A percentile compares a stretch with the other conserved stretches of the same genome.
phyloP scores from a whole-genome alignment of 768 basidiomycete species.

The Auricularia sp. region DNA sequence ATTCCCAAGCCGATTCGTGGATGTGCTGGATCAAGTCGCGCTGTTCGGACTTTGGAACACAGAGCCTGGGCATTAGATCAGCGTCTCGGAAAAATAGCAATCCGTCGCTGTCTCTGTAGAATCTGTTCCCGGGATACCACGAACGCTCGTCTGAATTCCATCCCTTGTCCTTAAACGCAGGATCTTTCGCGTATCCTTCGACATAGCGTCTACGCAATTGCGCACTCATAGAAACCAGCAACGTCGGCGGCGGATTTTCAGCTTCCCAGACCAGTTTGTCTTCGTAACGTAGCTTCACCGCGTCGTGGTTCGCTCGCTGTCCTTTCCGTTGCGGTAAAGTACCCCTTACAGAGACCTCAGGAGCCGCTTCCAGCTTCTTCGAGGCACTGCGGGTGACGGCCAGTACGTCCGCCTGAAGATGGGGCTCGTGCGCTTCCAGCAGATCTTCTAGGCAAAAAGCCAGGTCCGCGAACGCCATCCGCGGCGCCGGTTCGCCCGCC shows the following conservation, averaged over 20 bases:
- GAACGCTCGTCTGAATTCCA: neutral
- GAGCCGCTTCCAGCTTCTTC: neutral
- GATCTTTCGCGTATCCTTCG: constrained; percentile 2
- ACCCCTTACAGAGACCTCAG: neutral
- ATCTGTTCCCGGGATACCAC: neutral
- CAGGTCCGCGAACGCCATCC: neutral
- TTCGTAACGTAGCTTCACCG: neutral
- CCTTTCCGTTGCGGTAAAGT: neutral
- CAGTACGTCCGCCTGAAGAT: neutral
- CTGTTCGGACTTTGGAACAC: constrained; percentile 6
- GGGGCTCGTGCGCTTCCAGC: neutral
- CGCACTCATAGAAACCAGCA: neutral
- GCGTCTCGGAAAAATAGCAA: constrained; percentile 5
- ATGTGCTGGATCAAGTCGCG: constrained; percentile 2
- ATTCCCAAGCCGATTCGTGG: constrained; percentile 7
- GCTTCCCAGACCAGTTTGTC: neutral
- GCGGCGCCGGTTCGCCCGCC: neutral
- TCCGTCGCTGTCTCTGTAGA: neutral
- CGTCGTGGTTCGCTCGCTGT: neutral
- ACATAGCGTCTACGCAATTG: constrained; percentile 1
- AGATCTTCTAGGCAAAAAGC: neutral
- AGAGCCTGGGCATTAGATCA: constrained; percentile 1
- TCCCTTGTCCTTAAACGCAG: constrained; percentile 4
- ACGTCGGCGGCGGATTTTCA: neutral
- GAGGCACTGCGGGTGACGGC: neutral